Evolutionary conservation across 805 yeast species (phyloP).

Genomic region (Pichia exigua): DNA sequence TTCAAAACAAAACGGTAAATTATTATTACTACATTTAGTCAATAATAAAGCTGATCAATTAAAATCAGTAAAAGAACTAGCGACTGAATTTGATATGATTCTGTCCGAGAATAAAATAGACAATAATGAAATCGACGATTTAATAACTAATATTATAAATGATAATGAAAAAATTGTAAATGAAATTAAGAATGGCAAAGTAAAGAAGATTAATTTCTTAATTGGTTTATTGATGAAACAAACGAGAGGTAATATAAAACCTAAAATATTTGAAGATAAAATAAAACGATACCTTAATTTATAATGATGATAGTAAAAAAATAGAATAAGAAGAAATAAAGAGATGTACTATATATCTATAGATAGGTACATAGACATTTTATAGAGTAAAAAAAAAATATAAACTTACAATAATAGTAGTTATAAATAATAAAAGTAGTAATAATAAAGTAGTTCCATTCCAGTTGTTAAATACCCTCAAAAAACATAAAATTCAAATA

Average conservation of each 20-base stretch:
- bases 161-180: constrained; percentile 47
- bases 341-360: not conserved
- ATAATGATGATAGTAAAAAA: not conserved
- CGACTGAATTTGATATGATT: constrained; percentile 46
- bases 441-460: not conserved
- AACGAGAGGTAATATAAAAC: constrained; percentile 54
- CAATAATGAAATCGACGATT: constrained; percentile 13
- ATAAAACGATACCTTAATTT: constrained; percentile 16
- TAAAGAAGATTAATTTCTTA: constrained; percentile 61
- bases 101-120: constrained; percentile 26
- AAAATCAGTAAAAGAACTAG: constrained; percentile 33
- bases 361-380: not conserved
- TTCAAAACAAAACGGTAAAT: constrained; percentile 60
- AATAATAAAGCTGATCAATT: constrained; percentile 35
- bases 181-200: constrained; percentile 47
- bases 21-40: constrained; percentile 55
- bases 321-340: not conserved
- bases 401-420: not conserved
- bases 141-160: constrained; percentile 21
- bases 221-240: constrained; percentile 81
- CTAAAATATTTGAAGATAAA: constrained; percentile 19
- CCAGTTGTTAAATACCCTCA: not conserved
- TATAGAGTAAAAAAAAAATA: not conserved
- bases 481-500: not conserved
- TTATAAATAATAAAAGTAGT: not conserved